These are phyloP conservation scores for Calonectria ilicicola DNA, from an alignment of 2,329 filamentous ascomycete species.

Conservation along the genomic window DNA sequence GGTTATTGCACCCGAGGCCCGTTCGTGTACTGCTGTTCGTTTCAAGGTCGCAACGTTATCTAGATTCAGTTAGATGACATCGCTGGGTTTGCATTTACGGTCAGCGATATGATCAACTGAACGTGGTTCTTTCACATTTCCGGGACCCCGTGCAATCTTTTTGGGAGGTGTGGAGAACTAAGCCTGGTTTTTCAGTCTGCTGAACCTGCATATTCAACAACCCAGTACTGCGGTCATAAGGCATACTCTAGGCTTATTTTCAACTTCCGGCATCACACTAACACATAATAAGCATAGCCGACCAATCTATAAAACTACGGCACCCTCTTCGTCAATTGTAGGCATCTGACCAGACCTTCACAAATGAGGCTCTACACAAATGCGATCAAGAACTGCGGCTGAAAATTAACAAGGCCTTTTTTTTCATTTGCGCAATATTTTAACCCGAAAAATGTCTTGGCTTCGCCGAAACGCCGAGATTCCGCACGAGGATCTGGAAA, in stretches of 20 bases:
- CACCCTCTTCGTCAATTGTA: not conserved
- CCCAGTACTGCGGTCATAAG: not conserved
- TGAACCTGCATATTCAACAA: no score
- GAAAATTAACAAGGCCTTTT: not conserved
- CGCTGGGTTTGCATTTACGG: no score
- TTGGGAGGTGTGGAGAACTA: not conserved
- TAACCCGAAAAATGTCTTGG: conserved; percentile 6
- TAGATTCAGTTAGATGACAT: no score
- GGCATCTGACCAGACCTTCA: not conserved
- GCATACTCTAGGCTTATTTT: not conserved
- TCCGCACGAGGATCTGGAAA: not conserved
- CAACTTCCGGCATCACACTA: not conserved
- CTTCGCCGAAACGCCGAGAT: not conserved
- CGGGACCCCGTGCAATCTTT: no score
- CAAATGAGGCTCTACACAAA: not conserved
- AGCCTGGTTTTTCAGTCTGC: not conserved
- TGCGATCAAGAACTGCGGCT: no score
- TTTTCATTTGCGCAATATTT: no score
- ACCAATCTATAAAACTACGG: no score
- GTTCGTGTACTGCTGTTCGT: no score
- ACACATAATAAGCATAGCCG: not conserved
- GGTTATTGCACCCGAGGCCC: no score
- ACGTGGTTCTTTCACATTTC: no score
- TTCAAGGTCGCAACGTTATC: no score
- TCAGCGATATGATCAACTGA: no score